These are phyloP conservation scores for Thielaviopsis punctulata DNA, from an alignment of 2,329 filamentous ascomycete species.

Conservation along the genomic window DNA sequence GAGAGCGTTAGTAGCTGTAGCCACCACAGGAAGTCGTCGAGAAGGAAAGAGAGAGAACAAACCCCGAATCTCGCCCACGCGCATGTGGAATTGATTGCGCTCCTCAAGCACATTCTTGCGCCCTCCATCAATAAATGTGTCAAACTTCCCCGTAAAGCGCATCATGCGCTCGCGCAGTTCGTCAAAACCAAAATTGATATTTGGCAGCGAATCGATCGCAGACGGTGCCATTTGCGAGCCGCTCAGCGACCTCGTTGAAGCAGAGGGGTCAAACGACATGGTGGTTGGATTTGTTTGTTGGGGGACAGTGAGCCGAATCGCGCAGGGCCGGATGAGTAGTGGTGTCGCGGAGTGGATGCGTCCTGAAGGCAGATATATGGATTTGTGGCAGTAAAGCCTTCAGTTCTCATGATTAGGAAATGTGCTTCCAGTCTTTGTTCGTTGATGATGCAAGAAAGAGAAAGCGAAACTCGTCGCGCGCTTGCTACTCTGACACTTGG, in stretches of 20 bases:
- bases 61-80: conserved; percentile 81
- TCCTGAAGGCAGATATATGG: neutral
- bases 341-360: no score
- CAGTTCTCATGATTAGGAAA: neutral
- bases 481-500: neutral
- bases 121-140: conserved; percentile 83
- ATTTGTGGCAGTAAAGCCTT: neutral
- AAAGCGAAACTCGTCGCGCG: no score
- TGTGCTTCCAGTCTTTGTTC: no score
- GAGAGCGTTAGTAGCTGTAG: neutral
- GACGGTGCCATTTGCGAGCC: conserved; percentile 42
- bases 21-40: neutral
- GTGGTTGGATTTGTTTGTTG: neutral
- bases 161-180: conserved; percentile 90
- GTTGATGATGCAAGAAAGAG: no score
- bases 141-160: conserved; percentile 78
- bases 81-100: conserved; percentile 84
- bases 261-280: conserved; percentile 52
- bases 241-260: conserved; percentile 43
- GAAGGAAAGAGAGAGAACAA: conserved; percentile 16
- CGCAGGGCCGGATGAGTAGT: no score
- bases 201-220: conserved; percentile 64
- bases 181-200: conserved; percentile 89
- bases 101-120: conserved; percentile 82
- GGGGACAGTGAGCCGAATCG: no score